A percentile compares a stretch with the other conserved stretches of the same genome.
These are phyloP conservation scores for Jaapia argillacea DNA, from an alignment of 768 basidiomycete genomes.

Conservation along the genomic window DNA sequence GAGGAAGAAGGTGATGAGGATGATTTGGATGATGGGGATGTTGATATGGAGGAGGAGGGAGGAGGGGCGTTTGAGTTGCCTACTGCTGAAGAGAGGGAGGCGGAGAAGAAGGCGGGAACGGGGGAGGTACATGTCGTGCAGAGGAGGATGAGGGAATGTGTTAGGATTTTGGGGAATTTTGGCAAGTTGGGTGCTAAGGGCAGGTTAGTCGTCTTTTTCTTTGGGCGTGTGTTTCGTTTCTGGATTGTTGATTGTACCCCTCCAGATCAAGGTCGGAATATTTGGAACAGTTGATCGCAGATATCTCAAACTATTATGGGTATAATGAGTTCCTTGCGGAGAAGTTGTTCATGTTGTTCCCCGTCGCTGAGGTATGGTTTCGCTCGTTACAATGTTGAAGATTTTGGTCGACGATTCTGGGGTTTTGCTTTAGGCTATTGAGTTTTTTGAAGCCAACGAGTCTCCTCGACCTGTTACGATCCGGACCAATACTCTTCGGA, in stretches of 20 bases:
- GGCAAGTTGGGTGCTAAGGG: slow-evolving; percentile 54
- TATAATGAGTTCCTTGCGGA: slow-evolving; percentile 94
- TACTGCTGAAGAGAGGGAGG: slow-evolving; percentile 60
- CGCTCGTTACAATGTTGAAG: slow-evolving; percentile 2
- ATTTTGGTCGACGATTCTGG: background rate
- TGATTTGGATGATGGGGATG: slow-evolving; percentile 24
- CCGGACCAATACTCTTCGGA: slow-evolving; percentile 92
- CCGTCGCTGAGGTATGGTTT: slow-evolving; percentile 83
- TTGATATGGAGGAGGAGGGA: slow-evolving; percentile 26
- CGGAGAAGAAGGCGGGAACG: slow-evolving; percentile 58
- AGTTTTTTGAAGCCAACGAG: slow-evolving; percentile 98
- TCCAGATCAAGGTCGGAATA: slow-evolving; percentile 84
- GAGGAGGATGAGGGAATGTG: slow-evolving; percentile 69
- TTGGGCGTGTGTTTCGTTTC: slow-evolving; percentile 1
- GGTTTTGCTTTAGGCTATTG: slow-evolving; percentile 61
- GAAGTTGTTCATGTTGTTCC: slow-evolving; percentile 90
- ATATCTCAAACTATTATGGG: slow-evolving; percentile 94
- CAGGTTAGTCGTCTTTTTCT: slow-evolving; percentile 35
- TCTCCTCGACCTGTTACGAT: slow-evolving; percentile 94
- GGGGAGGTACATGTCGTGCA: slow-evolving; percentile 72
- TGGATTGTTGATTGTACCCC: too few species aligned
- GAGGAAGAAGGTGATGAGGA: slow-evolving; percentile 38
- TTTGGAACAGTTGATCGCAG: slow-evolving; percentile 74
- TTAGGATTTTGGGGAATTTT: slow-evolving; percentile 64
- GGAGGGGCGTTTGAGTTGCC: slow-evolving; percentile 53